Base-by-base conservation (phyloP, 371 early-diverging fungal species). In the Mortierella sp. region DNA sequence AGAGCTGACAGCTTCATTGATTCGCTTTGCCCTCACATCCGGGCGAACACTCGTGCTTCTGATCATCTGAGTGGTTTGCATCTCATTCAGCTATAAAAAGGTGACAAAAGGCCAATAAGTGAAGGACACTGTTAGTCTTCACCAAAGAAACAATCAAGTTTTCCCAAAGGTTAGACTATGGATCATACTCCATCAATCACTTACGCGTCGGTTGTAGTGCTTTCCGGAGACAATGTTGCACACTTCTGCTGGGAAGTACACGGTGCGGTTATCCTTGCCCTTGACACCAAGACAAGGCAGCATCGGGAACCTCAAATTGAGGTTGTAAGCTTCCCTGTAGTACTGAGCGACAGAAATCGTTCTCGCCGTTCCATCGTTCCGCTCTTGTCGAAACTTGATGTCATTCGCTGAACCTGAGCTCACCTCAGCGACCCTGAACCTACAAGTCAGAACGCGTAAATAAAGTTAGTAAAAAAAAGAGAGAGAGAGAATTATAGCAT, bases 11-110 rank as follows among this genome's bases (percentile, higher is more conserved):
- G 37, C 76, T 3, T 65, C 28, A 21, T 19, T 46, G 55, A 88
- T 88, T 56, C 73, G 75, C n/a, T 52, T 21, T 52, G 75, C 74
- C 47, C 88, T 81, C 75, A 86, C 79, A 43, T 82, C 70, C 7
- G 95, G 95, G 15, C 77, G 80, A 66, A 88, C 83, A 75, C 92
- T 89, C 2, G 92, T 91, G 53, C 88, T 87, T 55, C 82, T 89
- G 76, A 94, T 92, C 93, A 94, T 94, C 56, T 90, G 86, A 0
- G 92, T 86, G 0, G 94, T 94, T 84, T 93, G 87, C 16, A 72
- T 66, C 55, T 91, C 92, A 67, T 89, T 84, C 53, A 92, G 79
- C 80, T 89, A 64, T 53, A 37, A 37, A 37, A 9, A 9, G 37
- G 37, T 3, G 37, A 37, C 37, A 37, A 37, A 37, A 9, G 37